Conservation (phyloP, 768 basidiomycete genomes). For the Leccinellum albellum region DNA sequence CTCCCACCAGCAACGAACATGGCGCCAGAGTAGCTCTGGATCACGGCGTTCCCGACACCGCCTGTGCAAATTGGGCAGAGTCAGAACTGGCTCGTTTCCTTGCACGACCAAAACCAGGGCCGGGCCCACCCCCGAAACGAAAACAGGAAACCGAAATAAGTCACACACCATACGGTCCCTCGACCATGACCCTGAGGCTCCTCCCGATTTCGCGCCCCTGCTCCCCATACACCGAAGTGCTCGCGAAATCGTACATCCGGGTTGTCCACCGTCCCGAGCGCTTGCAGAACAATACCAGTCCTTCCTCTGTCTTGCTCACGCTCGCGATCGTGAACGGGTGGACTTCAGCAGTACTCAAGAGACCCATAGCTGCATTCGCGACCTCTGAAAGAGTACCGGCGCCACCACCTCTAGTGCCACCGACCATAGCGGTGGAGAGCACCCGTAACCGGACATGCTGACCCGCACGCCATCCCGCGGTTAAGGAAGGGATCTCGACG, state of each 20-base stretch:
- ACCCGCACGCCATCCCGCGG: conserved; percentile 77
- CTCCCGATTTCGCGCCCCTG: conserved; percentile 24
- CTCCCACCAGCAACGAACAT: conserved; percentile 72
- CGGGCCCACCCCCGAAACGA: neutral
- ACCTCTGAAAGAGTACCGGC: neutral
- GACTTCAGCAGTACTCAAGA: conserved; percentile 52
- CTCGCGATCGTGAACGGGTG: conserved; percentile 86
- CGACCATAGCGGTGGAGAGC: conserved; percentile 38
- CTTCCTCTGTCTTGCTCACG: conserved; percentile 50
- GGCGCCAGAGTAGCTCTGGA: conserved; percentile 62
- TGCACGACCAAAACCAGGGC: neutral
- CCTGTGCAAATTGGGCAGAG: conserved; percentile 30
- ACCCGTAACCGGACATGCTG: conserved; percentile 77
- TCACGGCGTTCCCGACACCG: conserved; percentile 58
- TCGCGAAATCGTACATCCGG: conserved; percentile 50
- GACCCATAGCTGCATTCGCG: conserved; percentile 38
- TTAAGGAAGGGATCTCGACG: conserved; percentile 58
- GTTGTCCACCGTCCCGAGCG: conserved; percentile 64
- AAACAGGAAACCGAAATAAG: no score
- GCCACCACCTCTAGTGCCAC: neutral
- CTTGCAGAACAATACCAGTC: conserved; percentile 67
- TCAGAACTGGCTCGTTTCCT: neutral
- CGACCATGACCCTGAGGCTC: conserved; percentile 40
- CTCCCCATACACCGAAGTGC: conserved; percentile 32
- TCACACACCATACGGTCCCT: conserved; percentile 51